Percentiles rank a stretch among this genome's conserved stretches.
These are phyloP conservation scores for Albifimbria verrucaria DNA, from an alignment of 2,329 filamentous ascomycete genomes.

Conservation along the genomic window DNA sequence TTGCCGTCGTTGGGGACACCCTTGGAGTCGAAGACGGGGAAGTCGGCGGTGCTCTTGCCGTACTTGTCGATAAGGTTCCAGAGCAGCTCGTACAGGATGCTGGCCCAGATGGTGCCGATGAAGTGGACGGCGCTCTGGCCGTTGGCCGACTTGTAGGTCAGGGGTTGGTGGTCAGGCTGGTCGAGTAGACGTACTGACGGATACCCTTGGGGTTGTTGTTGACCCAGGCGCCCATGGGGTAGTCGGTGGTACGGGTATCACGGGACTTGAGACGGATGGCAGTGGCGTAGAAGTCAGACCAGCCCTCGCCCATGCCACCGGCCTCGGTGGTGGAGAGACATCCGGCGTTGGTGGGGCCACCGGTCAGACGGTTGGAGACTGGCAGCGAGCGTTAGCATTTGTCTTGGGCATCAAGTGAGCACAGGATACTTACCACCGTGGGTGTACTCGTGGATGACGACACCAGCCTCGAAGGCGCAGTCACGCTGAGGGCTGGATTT, in stretches of 20 bases:
- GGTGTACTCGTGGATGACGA: constrained; percentile 59
- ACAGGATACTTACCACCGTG: constrained; percentile 39
- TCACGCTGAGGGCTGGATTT: constrained; percentile 45
- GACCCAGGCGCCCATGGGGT: constrained; percentile 49
- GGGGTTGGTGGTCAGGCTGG: constrained; percentile 44
- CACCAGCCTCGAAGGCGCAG: constrained; percentile 54
- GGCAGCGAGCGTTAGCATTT: constrained; percentile 5
- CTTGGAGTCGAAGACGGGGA: constrained; percentile 33
- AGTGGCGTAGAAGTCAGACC: constrained; percentile 54
- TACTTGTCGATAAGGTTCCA: constrained; percentile 51
- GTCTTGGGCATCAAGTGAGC: constrained; percentile 9
- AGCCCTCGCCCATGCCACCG: constrained; percentile 57
- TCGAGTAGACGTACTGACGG: constrained; percentile 49
- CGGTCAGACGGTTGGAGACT: constrained; percentile 56
- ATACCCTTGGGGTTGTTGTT: constrained; percentile 41
- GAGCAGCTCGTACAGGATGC: constrained; percentile 49
- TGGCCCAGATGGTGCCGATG: constrained; percentile 51
- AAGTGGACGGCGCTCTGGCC: constrained; percentile 35
- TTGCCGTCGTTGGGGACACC: constrained; percentile 45
- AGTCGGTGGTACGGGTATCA: constrained; percentile 44
- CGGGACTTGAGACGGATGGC: constrained; percentile 43
- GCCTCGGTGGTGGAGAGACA: constrained; percentile 46
- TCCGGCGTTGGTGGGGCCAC: constrained; percentile 50
- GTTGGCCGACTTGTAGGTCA: constrained; percentile 45
- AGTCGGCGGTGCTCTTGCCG: constrained; percentile 39